phyloP scores from a whole-genome alignment of 2,329 filamentous ascomycete genomes.

The Trichoderma hamatum region DNA sequence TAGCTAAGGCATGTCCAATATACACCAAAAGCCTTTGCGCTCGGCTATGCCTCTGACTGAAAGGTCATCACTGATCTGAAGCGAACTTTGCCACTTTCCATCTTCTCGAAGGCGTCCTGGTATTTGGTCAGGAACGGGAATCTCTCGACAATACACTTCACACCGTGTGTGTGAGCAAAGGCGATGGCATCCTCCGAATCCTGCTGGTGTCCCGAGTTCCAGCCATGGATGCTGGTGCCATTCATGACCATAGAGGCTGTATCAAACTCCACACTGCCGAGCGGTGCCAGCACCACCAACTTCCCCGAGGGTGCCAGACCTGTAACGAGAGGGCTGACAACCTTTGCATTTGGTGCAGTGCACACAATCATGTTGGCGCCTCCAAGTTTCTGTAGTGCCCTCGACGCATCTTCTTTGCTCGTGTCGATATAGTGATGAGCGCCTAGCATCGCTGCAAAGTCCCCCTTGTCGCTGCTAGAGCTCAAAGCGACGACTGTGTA shows the following conservation, averaged over 20 bases:
- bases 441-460: constrained; percentile 60
- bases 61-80: too few species aligned
- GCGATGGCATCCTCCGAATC: constrained; percentile 67
- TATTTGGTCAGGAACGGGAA: constrained; percentile 52
- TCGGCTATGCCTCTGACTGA: too few species aligned
- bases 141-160: constrained; percentile 68
- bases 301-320: constrained; percentile 60
- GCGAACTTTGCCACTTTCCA: too few species aligned
- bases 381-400: constrained; percentile 58
- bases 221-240: constrained; percentile 65
- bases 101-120: too few species aligned
- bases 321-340: constrained; percentile 55
- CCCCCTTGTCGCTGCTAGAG: constrained; percentile 65
- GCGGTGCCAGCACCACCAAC: constrained; percentile 59
- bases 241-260: constrained; percentile 47
- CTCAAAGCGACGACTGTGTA: constrained; percentile 71
- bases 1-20: too few species aligned
- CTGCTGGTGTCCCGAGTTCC: constrained; percentile 63
- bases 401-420: constrained; percentile 51
- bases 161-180: constrained; percentile 63
- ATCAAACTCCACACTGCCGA: constrained; percentile 51
- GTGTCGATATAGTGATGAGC: constrained; percentile 55
- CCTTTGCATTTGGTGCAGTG: constrained; percentile 63
- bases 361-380: constrained; percentile 64
- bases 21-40: too few species aligned